These are phyloP conservation scores for Backusella parvicylindrica DNA, from an alignment of 192 early-diverging fungal genomes.

Conservation along the genomic window DNA sequence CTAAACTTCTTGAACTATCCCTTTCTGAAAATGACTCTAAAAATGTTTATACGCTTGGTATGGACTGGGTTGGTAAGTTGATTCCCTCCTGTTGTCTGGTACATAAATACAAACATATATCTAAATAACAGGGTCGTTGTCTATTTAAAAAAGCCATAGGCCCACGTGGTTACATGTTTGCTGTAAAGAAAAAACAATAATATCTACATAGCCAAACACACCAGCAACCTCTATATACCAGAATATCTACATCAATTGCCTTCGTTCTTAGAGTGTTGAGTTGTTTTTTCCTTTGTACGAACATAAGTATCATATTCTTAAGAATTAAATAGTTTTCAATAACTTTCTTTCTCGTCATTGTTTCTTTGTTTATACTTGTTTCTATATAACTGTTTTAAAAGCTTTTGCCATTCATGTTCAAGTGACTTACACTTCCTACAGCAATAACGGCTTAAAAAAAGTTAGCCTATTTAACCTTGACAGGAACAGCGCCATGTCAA, in stretches of 20 bases:
- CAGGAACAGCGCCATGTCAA: too few species aligned
- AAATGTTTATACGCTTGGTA: constrained; percentile 3
- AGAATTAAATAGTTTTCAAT: constrained; percentile 3
- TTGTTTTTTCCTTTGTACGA: neutral
- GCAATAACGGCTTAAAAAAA: too few species aligned
- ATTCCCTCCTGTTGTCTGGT: neutral
- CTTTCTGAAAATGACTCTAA: neutral
- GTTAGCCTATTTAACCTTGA: too few species aligned
- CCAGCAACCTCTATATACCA: neutral
- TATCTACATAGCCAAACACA: constrained; percentile 4
- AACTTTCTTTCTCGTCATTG: neutral
- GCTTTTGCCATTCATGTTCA: too few species aligned
- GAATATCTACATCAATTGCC: neutral
- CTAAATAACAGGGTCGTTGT: too few species aligned
- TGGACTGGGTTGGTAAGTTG: constrained; percentile 4
- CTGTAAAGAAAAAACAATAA: neutral
- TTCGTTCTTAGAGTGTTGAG: neutral
- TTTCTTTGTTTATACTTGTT: neutral
- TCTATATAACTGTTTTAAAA: too few species aligned
- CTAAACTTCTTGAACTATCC: neutral
- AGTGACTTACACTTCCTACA: too few species aligned
- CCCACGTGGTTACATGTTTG: too few species aligned
- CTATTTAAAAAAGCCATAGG: too few species aligned
- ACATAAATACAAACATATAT: neutral
- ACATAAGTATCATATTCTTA: neutral